A percentile compares a stretch with the other conserved stretches of the same genome.
These are phyloP conservation scores for Cochlearia excelsa DNA, from an alignment of 345 rosid species.

Conservation along the genomic window DNA sequence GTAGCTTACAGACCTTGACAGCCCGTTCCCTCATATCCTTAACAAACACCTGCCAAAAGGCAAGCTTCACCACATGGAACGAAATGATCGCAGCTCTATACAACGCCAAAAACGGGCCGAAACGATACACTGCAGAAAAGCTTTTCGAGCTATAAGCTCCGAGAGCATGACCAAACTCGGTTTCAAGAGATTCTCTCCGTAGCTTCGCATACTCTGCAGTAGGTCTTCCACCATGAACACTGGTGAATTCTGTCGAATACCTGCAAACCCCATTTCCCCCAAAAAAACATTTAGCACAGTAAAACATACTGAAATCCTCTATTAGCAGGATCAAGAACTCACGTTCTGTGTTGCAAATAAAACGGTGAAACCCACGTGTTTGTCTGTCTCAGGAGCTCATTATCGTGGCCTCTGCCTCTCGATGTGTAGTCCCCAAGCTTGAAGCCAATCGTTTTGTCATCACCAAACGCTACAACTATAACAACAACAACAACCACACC, in stretches of 20 bases:
- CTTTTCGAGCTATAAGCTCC: constrained; percentile 64
- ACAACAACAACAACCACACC: constrained; percentile 13
- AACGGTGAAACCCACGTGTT: constrained; percentile 31
- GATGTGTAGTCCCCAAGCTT: constrained; percentile 24
- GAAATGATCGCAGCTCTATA: constrained; percentile 90
- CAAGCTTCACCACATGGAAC: constrained; percentile 66
- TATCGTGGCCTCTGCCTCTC: constrained; percentile 1
- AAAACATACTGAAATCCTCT: neutral
- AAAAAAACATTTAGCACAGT: neutral
- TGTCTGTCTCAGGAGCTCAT: constrained; percentile 32
- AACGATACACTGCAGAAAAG: constrained; percentile 53
- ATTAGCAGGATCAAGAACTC: constrained; percentile 30
- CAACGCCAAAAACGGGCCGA: constrained; percentile 81
- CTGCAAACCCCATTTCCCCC: constrained; percentile 34
- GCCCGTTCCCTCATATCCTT: constrained; percentile 73
- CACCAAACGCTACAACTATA: constrained; percentile 37
- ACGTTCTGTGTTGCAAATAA: constrained; percentile 43
- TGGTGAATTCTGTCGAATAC: constrained; percentile 56
- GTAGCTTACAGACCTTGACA: constrained; percentile 45
- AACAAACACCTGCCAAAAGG: constrained; percentile 66
- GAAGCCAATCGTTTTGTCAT: constrained; percentile 23
- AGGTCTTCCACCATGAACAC: constrained; percentile 81
- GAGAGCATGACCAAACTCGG: constrained; percentile 73
- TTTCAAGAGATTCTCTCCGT: constrained; percentile 96
- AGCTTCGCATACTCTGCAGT: constrained; percentile 77